Evolutionary conservation across 495 filamentous ascomycete species (phyloP), one percentile per base, ranked within the genome.

Genomic region (Daldinia caldariorum): DNA sequence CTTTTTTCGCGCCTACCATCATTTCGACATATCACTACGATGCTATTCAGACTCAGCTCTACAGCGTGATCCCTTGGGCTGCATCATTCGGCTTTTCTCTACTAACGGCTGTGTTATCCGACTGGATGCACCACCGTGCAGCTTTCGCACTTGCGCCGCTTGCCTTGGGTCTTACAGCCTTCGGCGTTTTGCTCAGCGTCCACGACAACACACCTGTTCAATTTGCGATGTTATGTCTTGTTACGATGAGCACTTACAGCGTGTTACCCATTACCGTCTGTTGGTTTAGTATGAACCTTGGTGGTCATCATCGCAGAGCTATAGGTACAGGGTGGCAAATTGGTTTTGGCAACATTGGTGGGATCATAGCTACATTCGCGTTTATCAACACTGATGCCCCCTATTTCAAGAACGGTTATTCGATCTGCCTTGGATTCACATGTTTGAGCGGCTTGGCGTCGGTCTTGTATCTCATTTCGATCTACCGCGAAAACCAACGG

Each of bases 271-370:
- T 97, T 10, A 85, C 92, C 39, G 87, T 96, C 0, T 97, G 93
- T 76, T 99, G 94, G 93, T 97, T 93, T 79, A 91, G 90, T 67
- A 97, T 97, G 88, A 97, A 97, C 69, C 80, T 97, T 20, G 91
- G 91, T 1, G 93, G 94, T 2, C 94, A 99, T 76, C 91, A 93
- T 61, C 86, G 93, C 1, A 86, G 94, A 14, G 84, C 90, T 43
- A 89, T 99, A 3, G 95, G 94, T 7, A 88, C 89, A 4, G 95
- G 92, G 6, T 97, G 90, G 91, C 94, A 97, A 76, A 82, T 97
- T 47, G 93, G 91, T 0, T 96, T 96, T 69, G 94, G 94, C n/a
- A 97, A 97, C 71, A 91, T 94, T 66, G 94, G 93, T 39, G 95
- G 94, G 13, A 96, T 99, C 69, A 93, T 97, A 61, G 86, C 94